Evolutionary conservation across 441 rosid genomes (phyloP).

Genomic region (Populus hybrid): DNA sequence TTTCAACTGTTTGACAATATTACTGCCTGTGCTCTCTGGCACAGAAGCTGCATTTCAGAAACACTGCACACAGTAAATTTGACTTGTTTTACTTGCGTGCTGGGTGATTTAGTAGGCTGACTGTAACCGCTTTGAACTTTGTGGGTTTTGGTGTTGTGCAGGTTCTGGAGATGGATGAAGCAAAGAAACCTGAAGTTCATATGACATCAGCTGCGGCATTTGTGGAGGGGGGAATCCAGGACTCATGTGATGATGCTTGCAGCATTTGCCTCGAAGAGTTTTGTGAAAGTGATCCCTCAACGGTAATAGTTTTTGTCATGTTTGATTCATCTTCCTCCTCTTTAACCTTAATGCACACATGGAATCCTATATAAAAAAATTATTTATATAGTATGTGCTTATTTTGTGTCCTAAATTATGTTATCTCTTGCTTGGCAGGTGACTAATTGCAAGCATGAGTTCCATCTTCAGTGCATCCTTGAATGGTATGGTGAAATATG

Average conservation of each 20-base stretch:
- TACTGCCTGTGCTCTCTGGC: background rate
- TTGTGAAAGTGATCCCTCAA: constrained; percentile 25
- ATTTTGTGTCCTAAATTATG: background rate
- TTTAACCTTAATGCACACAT: background rate
- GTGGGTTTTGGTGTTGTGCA: background rate
- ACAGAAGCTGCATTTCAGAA: background rate
- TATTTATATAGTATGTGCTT: background rate
- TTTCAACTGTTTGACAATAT: background rate
- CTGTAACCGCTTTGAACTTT: background rate
- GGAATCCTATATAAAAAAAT: background rate
- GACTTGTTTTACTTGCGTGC: background rate
- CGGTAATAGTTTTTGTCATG: constrained; percentile 29
- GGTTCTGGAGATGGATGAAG: constrained; percentile 53
- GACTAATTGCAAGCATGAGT: constrained; percentile 92
- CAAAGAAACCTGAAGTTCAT: constrained; percentile 47
- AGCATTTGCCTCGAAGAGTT: constrained; percentile 92
- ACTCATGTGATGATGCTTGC: constrained; percentile 89
- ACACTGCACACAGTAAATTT: background rate
- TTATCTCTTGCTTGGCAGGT: constrained; percentile 38
- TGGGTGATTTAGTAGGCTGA: background rate
- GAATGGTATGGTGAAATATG: constrained; percentile 54
- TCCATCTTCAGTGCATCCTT: constrained; percentile 90
- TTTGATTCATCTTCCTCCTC: background rate
- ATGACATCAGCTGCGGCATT: constrained; percentile 87
- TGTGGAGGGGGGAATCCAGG: constrained; percentile 94